These are phyloP conservation scores for Penicillium sp. DNA, from an alignment of 2,329 filamentous ascomycete genomes.

Conservation along the genomic window DNA sequence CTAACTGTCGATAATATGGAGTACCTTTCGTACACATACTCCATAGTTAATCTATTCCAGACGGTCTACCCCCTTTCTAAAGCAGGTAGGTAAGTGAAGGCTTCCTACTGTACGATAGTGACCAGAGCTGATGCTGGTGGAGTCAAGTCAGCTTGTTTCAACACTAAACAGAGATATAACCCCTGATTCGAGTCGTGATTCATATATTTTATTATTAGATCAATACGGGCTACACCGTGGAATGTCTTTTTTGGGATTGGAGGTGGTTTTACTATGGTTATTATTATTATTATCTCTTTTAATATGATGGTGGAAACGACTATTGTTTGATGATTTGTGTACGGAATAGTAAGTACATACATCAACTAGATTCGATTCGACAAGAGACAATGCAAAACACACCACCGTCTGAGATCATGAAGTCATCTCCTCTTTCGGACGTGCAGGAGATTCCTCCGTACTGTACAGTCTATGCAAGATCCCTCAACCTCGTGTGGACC, in stretches of 20 bases:
- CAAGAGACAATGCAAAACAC: not conserved
- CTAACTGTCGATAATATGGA: not conserved
- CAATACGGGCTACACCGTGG: not conserved
- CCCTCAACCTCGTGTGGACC: conserved; percentile 27
- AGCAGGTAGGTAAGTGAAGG: not conserved
- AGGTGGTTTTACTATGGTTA: no score
- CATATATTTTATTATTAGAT: not conserved
- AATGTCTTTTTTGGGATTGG: no score
- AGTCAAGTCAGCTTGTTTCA: conserved; percentile 1
- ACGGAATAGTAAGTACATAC: no score
- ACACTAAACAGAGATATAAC: conserved; percentile 4
- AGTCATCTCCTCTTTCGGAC: conserved; percentile 1
- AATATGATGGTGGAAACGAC: conserved; percentile 1
- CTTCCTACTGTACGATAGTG: not conserved
- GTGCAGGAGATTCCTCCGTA: conserved; percentile 2
- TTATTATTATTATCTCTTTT: no score
- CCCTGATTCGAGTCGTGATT: not conserved
- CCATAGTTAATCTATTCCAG: conserved; percentile 26
- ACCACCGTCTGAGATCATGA: conserved; percentile 1
- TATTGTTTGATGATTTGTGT: conserved; percentile 4
- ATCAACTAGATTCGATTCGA: not conserved
- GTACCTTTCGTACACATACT: not conserved
- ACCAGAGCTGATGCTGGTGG: not conserved
- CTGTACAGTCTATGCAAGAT: conserved; percentile 19
- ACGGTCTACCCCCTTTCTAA: conserved; percentile 1